Evolutionary conservation across 208 protist species (phyloP).

Genomic region (Phytomonas francai): DNA sequence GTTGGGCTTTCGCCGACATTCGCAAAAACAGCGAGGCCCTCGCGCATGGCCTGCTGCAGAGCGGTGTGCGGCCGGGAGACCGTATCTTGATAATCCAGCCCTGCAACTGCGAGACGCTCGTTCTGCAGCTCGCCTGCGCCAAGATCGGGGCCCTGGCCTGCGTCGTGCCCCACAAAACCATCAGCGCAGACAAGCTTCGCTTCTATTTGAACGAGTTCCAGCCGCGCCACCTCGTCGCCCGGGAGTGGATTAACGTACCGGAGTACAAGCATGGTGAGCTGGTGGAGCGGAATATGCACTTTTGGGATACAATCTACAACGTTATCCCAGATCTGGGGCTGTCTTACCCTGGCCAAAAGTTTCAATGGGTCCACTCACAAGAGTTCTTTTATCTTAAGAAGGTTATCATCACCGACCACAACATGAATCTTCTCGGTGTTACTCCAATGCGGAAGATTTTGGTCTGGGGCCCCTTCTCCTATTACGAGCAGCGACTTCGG

Average conservation of each 20-base stretch:
- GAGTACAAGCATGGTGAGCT: slow-evolving; percentile 78
- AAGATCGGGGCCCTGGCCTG: slow-evolving; percentile 83
- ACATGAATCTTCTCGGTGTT: slow-evolving; percentile 87
- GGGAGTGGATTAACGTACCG: slow-evolving; percentile 85
- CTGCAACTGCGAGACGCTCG: slow-evolving; percentile 88
- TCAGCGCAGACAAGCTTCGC: slow-evolving; percentile 85
- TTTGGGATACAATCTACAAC: slow-evolving; percentile 90
- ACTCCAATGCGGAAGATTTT: slow-evolving; percentile 88
- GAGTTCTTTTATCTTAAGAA: slow-evolving; percentile 92
- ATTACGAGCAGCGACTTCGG: slow-evolving; percentile 88
- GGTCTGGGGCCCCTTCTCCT: slow-evolving; percentile 87
- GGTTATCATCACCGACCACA: slow-evolving; percentile 89
- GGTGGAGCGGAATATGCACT: slow-evolving; percentile 89
- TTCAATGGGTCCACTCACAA: slow-evolving; percentile 90
- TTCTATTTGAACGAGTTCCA: slow-evolving; percentile 92
- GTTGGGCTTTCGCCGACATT: slow-evolving; percentile 89
- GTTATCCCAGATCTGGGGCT: slow-evolving; percentile 89
- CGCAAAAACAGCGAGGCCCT: slow-evolving; percentile 91
- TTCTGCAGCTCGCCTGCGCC: slow-evolving; percentile 83
- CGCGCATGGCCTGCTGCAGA: slow-evolving; percentile 84
- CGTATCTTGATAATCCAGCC: slow-evolving; percentile 84
- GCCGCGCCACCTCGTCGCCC: slow-evolving; percentile 73
- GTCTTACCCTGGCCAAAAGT: slow-evolving; percentile 86
- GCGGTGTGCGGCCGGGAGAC: slow-evolving; percentile 78
- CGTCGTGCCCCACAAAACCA: slow-evolving; percentile 70